A percentile compares a stretch with the other conserved stretches of the same genome.
Conservation (phyloP, 441 rosid species). For the Lepidium campestre region DNA sequence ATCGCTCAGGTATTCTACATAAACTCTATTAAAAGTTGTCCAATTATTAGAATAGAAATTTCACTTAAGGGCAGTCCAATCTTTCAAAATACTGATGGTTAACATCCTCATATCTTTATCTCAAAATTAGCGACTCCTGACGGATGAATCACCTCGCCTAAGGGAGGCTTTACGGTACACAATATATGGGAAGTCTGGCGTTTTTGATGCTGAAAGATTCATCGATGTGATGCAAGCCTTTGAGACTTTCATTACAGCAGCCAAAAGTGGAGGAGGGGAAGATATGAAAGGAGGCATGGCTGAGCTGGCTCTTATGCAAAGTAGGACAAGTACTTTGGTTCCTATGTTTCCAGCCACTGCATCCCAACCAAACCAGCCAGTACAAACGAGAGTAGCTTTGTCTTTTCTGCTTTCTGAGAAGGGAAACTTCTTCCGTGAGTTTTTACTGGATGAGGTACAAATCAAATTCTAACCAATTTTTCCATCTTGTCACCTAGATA, state of each 20-base stretch:
- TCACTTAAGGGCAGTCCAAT: not conserved
- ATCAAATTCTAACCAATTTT: not conserved
- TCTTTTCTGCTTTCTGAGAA: conserved; percentile 78
- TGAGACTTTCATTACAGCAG: conserved; percentile 89
- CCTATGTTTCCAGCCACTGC: conserved; percentile 38
- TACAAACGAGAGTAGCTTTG: conserved; percentile 88
- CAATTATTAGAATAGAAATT: not conserved
- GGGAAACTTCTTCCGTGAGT: conserved; percentile 91
- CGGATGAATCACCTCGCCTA: conserved; percentile 89
- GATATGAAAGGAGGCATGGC: conserved; percentile 84
- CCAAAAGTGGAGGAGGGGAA: conserved; percentile 99
- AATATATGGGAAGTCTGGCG: conserved; percentile 86
- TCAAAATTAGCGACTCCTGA: conserved; percentile 72
- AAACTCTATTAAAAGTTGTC: not conserved
- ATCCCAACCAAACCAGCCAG: conserved; percentile 50
- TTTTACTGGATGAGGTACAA: conserved; percentile 93
- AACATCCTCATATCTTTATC: not conserved
- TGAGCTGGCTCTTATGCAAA: conserved; percentile 69
- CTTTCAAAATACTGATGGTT: not conserved
- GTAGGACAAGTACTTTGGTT: conserved; percentile 27
- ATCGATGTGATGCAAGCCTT: conserved; percentile 99
- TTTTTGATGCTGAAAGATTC: conserved; percentile 97
- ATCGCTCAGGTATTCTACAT: conserved; percentile 66
- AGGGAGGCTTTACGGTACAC: conserved; percentile 86
- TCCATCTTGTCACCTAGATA: not conserved